A percentile compares a stretch with the other conserved stretches of the same genome.
phyloP scores from a whole-genome alignment of 2,329 filamentous ascomycete genomes.

The Talaromyces sp. region DNA sequence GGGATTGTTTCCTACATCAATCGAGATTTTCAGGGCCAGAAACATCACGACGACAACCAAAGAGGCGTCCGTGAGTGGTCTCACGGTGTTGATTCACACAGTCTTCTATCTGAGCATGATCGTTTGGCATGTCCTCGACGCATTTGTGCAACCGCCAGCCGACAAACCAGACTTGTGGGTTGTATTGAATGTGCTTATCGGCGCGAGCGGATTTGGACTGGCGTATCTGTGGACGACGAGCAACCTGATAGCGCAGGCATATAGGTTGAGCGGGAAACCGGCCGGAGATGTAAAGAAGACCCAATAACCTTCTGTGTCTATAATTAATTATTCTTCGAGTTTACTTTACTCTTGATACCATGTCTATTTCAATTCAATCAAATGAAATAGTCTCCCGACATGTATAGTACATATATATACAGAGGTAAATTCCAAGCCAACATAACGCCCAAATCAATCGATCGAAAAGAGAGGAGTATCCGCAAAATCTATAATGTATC shows the following conservation, averaged over 20 bases:
- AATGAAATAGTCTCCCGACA: not conserved
- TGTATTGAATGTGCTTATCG: conserved; percentile 82
- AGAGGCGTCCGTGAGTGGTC: conserved; percentile 44
- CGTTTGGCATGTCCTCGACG: conserved; percentile 75
- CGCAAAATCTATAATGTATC: not conserved
- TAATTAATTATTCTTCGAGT: conserved; percentile 10
- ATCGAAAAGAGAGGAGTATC: conserved; percentile 8
- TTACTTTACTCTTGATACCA: not conserved
- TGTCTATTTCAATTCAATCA: not conserved
- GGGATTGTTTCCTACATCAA: conserved; percentile 74
- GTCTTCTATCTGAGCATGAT: conserved; percentile 75
- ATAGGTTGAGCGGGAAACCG: conserved; percentile 26
- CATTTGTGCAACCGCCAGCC: conserved; percentile 63
- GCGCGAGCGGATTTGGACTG: conserved; percentile 76
- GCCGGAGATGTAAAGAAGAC: conserved; percentile 33
- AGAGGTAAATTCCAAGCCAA: not conserved
- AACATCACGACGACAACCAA: conserved; percentile 23
- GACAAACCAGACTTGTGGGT: conserved; percentile 93
- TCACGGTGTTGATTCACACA: conserved; percentile 69
- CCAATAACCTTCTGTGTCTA: conserved; percentile 26
- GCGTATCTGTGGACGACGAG: conserved; percentile 91
- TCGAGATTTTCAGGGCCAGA: conserved; percentile 63
- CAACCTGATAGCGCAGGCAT: conserved; percentile 48
- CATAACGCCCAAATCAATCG: not conserved
- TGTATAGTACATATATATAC: conserved; percentile 9